Base-by-base conservation (phyloP, 2,329 filamentous ascomycete genomes). In the Monilinia fructicola region DNA sequence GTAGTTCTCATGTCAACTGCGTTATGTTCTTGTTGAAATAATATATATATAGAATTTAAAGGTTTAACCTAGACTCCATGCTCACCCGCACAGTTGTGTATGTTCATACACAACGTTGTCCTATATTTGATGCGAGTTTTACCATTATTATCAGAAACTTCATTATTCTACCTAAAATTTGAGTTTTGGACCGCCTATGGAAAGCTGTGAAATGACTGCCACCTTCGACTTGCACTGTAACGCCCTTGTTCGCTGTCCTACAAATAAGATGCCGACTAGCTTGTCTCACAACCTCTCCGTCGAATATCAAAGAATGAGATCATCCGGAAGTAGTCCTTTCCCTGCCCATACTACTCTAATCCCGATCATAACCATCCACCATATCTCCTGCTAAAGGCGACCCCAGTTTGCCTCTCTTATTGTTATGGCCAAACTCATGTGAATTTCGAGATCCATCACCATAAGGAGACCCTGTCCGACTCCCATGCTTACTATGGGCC, bases 391-490 rank as follows among this genome's bases (percentile, higher is more conserved):
- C 56, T 23, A 48, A 60, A 48, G 44, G 58, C 28, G 28, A 60
- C 58, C 10, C 26, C 23, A n/a, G 6, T 59, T 2, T 28, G 23
- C 48, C 56, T 48, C 14, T 60, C 56, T 26, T 60, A 12, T 12
- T 7, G 53, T 7, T n/a, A 26, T 11, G 48, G n/a, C 35, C 26
- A 28, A 53, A 14, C 5, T 54, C 48, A 21, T 54, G 46, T 28
- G 48, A 63, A 63, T 63, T 1, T n/a, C 60, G 60, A 12, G n/a
- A n/a, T 26, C 26, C 38, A 54, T 63, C 48, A 26, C 3, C 7
- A 40, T 53, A 16, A 14, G 60, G 60, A 31, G 60, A 63, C 40
- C 23, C 46, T 42, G 60, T 54, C 9, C 60, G 46, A 42, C 48
- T 63, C 16, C 6, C 46, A 31, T 42, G 60, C 28, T 7, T 31